Base-by-base conservation (phyloP, 148 eudicot genomes). In the Rhododendron mucronatum region DNA sequence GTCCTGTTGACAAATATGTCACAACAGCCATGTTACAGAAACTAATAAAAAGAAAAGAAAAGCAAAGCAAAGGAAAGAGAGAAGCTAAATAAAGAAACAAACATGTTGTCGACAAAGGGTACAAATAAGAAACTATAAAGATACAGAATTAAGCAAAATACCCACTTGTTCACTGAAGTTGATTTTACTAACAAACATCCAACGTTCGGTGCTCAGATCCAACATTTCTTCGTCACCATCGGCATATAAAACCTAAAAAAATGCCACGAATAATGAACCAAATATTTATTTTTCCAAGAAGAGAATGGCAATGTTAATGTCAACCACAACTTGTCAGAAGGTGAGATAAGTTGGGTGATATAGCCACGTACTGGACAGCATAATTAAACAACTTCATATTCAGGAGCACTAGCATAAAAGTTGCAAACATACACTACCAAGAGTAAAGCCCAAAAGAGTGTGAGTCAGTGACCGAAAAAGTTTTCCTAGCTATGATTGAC, bases 141-240 rank as follows among this genome's bases (percentile, higher is more conserved):
- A 63, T 53, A 33, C 15, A 51, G n/a, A 50, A 61, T 82, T 82
- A 8, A 44, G 35, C n/a, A 51, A 41, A 45, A 33, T 26, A 87
- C 92, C 39, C 77, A 92, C 91, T 30, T 88, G 61, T 78, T 86
- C 90, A 87, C 33, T 61, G 65, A 53, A 45, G 78, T 16, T 45
- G 50, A 53, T 88, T 51, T 86, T 88, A 39, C 87, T 91, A 78
- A 89, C 65, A 21, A 94, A 83, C 57, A 89, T 87, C 91, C 93
- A 93, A 9, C 48, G 84, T 86, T 94, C 95, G 47, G 78, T 74
- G 37, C 86, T 47, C 35, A 94, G 94, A 87, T 89, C 88, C 84
- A 93, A 86, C 48, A 75, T 65, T 87, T 94, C 97, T 69, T 87
- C 90, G 41, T 94, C 94, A 26, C 93, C 95, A 79, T 94, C 97